Base-by-base conservation (phyloP, 2,329 filamentous ascomycete genomes). In the Didymella lethalis region DNA sequence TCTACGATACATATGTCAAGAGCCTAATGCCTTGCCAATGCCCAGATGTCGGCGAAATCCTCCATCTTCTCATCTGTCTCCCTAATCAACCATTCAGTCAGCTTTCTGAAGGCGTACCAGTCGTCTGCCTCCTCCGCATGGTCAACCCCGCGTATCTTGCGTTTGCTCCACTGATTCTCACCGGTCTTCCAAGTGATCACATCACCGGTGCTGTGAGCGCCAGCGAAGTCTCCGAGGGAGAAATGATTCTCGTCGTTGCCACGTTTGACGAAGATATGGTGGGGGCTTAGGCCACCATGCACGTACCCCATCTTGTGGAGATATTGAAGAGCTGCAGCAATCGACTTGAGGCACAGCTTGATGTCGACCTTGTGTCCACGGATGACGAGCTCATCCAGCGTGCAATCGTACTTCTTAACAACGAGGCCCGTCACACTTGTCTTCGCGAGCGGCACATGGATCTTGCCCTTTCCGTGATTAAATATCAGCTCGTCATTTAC, bases 331-430 rank as follows among this genome's bases (percentile, higher is more conserved):
- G 23, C 34, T 23, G 43, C 50, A 38, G 32, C 34, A 10, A 57
- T 23, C 6, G 47, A 48, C n/a, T 29, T 11, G 1, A 57, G 28
- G 12, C 54, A 61, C 12, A 38, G 11, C 14, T 23, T 28, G 14
- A 54, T 26, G 36, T 61, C 45, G 8, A 57, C 1, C n/a, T 44
- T 25, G 14, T 48, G 36, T 8, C 41, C 31, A 20, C 50, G 44
- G 11, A 25, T 40, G 2, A 58, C 38, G 28, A 55, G 25, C 7
- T 59, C 54, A 23, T 47, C 31, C 6, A 64, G 38, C n/a, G 41
- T 59, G 16, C 38, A 53, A 18, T 51, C 38, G 47, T 59, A 57
- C 11, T 36, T 47, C 10, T 48, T 38, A 34, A 59, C 59, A 0
- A 54, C 46, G 6, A 59, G 51, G 7, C 44, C 48, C 7, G 28